Evolutionary conservation across 1,284 basidiomycete species (phyloP), one percentile per base, ranked within the genome.

Genomic region (Tilletiopsis washingtonensis): DNA sequence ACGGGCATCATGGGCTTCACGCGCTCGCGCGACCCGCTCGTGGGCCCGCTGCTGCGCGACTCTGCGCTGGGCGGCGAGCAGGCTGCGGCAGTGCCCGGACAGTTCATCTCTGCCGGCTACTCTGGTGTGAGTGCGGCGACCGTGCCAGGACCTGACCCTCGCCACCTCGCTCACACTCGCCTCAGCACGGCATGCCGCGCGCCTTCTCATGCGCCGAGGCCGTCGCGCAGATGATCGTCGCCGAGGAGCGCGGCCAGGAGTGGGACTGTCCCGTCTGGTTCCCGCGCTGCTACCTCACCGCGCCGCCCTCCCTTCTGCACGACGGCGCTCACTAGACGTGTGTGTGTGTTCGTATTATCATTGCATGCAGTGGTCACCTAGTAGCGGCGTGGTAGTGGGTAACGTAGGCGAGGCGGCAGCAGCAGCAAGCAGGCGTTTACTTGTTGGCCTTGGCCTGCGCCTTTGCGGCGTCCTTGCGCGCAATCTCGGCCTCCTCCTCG

Each of bases 1-100:
- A 85, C 83, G 2, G 88, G 87, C 0, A 85, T 90, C 43, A 86
- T 88, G 84, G 87, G 82, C 0, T 86, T 77, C 63, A 88, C 86
- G 0, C 75, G 75, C 46, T 76, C 74, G 5, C 76, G 76, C 0
- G 81, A 84, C 66, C 87, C 86, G 0, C 80, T 86, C 54, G 86
- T 88, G 2, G 60, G 61, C 1, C 57, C 58, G 0, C 36, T 62
- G 14, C 39, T 27, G 3, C 23, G 11, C 1, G 38, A 11, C 2
- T 5, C 24, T 20, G 24, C 27, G 11, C 11, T 5, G 11, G 47
- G 5, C 3, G 34, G 14, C 26, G 52, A 70, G 2, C 53, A 67
- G 12, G 57, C 61, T 1, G 45, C 55, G 5, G 59, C 62, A 0
- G 29, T 58, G 5, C 25, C 47, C 15, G 82, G 83, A 0, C 85